Conservation (phyloP, 2,329 filamentous ascomycete species). For the Leptodontidium sp. region DNA sequence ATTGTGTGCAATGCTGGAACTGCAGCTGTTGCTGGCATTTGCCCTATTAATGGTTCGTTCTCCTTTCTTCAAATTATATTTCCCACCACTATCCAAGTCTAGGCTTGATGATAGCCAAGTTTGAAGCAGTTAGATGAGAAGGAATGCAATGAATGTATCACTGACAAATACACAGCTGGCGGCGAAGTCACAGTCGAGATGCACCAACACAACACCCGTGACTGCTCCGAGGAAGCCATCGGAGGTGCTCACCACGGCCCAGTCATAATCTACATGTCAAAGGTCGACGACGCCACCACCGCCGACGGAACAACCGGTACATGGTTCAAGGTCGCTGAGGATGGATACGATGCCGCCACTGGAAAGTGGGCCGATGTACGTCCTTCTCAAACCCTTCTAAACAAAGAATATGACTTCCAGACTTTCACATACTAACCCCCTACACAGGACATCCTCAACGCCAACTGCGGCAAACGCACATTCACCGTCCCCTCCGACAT, state of each 20-base stretch:
- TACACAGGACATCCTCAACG: conserved; percentile 43
- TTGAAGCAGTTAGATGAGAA: no score
- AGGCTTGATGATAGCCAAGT: no score
- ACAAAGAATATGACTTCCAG: no score
- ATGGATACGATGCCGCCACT: conserved; percentile 35
- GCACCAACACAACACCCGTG: conserved; percentile 60
- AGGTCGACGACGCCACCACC: conserved; percentile 56
- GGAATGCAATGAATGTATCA: not conserved
- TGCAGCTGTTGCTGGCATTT: conserved; percentile 47
- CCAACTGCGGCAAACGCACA: conserved; percentile 54
- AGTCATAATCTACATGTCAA: conserved; percentile 60
- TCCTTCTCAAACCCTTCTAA: not conserved
- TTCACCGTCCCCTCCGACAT: conserved; percentile 60
- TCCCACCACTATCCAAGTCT: no score
- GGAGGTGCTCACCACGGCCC: conserved; percentile 63
- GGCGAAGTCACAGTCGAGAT: conserved; percentile 63
- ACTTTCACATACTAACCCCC: not conserved
- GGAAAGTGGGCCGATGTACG: conserved; percentile 37
- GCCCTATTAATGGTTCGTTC: conserved; percentile 30
- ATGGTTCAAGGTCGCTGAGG: conserved; percentile 60
- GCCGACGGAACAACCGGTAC: conserved; percentile 52
- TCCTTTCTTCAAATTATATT: not conserved
- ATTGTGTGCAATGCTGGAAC: conserved; percentile 58
- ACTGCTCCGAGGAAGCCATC: conserved; percentile 57
- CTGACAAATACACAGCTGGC: conserved; percentile 43